These are phyloP conservation scores for Zygosaccharomyces kombuchaensis DNA, from an alignment of 805 yeast species.

Conservation along the genomic window DNA sequence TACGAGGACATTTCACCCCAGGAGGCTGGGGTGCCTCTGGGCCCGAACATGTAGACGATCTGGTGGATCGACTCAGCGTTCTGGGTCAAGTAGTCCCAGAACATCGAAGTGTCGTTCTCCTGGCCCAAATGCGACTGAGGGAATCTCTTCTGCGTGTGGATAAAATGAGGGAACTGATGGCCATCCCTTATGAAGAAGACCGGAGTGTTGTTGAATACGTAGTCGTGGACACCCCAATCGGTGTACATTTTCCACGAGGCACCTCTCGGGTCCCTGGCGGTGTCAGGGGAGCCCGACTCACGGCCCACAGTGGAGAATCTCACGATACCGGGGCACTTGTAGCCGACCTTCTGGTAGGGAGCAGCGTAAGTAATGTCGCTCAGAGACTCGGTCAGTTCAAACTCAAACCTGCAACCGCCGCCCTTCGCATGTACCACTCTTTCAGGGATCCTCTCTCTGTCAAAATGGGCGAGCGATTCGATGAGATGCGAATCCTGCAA, in stretches of 20 bases:
- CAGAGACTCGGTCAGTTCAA: slow-evolving; percentile 55
- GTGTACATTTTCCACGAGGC: slow-evolving; percentile 76
- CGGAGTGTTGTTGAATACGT: slow-evolving; percentile 84
- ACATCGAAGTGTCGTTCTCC: slow-evolving; percentile 43
- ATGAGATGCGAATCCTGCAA: slow-evolving; percentile 55
- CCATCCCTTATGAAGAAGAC: slow-evolving; percentile 75
- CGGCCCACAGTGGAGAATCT: slow-evolving; percentile 84
- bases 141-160: slow-evolving; percentile 84
- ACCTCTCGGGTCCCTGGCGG: slow-evolving; percentile 87
- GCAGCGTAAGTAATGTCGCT: slow-evolving; percentile 46
- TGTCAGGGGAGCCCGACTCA: slow-evolving; percentile 74
- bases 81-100: slow-evolving; percentile 54
- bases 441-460: slow-evolving; percentile 62
- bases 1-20: slow-evolving; percentile 58
- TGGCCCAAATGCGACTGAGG: slow-evolving; percentile 49
- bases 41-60: slow-evolving; percentile 52
- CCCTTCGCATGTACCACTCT: slow-evolving; percentile 68
- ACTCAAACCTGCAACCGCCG: slow-evolving; percentile 57
- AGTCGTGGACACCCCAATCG: slow-evolving; percentile 79
- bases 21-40: slow-evolving; percentile 54
- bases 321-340: slow-evolving; percentile 39
- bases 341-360: slow-evolving; percentile 40
- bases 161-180: slow-evolving; percentile 79
- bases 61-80: slow-evolving; percentile 58
- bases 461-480: slow-evolving; percentile 56